Conservation (phyloP, 2,329 filamentous ascomycete genomes). For the Orbilia brochopaga region DNA sequence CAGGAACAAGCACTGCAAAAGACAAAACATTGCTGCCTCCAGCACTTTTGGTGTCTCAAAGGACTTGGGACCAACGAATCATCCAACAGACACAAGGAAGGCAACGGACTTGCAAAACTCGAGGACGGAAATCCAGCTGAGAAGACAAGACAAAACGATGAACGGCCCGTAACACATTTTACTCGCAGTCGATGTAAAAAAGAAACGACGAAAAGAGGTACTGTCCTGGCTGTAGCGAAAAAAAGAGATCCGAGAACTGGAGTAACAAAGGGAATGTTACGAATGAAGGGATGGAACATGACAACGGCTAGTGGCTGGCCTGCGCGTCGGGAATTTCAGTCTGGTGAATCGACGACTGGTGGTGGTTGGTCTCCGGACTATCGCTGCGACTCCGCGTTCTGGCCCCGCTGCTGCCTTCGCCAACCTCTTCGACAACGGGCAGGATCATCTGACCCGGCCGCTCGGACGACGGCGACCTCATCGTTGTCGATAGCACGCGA, state of each 20-base stretch:
- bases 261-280: slow-evolving; percentile 42
- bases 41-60: slow-evolving; percentile 32
- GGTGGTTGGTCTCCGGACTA: slow-evolving; percentile 51
- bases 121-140: slow-evolving; percentile 24
- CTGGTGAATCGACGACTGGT: slow-evolving; percentile 34
- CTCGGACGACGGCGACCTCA: slow-evolving; percentile 65
- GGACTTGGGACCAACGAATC: slow-evolving; percentile 18
- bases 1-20: slow-evolving; percentile 38
- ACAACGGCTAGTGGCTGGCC: slow-evolving; percentile 8
- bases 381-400: slow-evolving; percentile 53
- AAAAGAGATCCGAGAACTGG: slow-evolving; percentile 6
- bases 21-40: slow-evolving; percentile 38
- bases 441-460: slow-evolving; percentile 65
- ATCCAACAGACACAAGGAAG: slow-evolving; percentile 13
- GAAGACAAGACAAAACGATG: slow-evolving; percentile 43
- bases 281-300: slow-evolving; percentile 42
- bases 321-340: slow-evolving; percentile 44
- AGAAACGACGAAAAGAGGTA: slow-evolving; percentile 16
- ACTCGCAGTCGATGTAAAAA: slow-evolving; percentile 25
- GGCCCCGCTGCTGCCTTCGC: slow-evolving; percentile 64
- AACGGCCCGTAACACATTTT: slow-evolving; percentile 47
- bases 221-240: background rate
- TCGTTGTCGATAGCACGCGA: slow-evolving; percentile 65
- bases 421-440: slow-evolving; percentile 89
- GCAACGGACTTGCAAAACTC: slow-evolving; percentile 32